Evolutionary conservation across 192 early-diverging fungal species (phyloP), one percentile per base, ranked within the genome.

Genomic region (Dissophora globulifera): DNA sequence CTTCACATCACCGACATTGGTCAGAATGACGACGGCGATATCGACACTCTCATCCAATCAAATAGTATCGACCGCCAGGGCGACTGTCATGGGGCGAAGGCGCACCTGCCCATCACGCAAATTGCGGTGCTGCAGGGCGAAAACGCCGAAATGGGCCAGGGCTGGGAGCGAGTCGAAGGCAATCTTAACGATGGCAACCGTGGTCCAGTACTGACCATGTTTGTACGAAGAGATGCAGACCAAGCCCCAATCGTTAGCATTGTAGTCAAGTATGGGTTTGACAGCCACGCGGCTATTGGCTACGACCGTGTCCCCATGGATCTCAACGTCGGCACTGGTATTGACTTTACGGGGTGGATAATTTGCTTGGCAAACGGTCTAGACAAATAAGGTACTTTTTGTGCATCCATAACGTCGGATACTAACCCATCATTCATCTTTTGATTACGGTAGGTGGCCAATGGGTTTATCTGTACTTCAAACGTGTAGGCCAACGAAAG

Each of bases 231-330:
- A 17, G 72, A 76, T 27, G 58, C 63, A 0, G n/a, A 30, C 1
- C 32, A 62, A 15, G 32, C 62, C 4, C 79, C 82, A 1, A 67
- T 83, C 23, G 78, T 68, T 15, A 75, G 75, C 12, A 60, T 83
- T 63, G 58, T 83, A 30, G 46, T 83, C 42, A 83, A 83, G 45
- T 62, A 83, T 59, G 79, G 82, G 0, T 67, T 17, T 13, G 61
- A 62, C 51, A 78, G 75, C 26, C 65, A 75, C 27, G 69, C 71
- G 6, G 78, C 61, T 5, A 74, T 79, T 15, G 82, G 79, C 15
- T 83, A 75, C 26, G 78, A 69, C 29, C 69, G 82, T 15, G 30
- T 83, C 10, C 66, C 79, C 20, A 35, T 83, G 43, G 62, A 83
- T 51, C 35, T 81, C 23, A 83, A 81, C 32, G 29, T 56, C 49